These are phyloP conservation scores for Pyracantha coccinea DNA, from an alignment of 331 rosid genomes.

Conservation along the genomic window DNA sequence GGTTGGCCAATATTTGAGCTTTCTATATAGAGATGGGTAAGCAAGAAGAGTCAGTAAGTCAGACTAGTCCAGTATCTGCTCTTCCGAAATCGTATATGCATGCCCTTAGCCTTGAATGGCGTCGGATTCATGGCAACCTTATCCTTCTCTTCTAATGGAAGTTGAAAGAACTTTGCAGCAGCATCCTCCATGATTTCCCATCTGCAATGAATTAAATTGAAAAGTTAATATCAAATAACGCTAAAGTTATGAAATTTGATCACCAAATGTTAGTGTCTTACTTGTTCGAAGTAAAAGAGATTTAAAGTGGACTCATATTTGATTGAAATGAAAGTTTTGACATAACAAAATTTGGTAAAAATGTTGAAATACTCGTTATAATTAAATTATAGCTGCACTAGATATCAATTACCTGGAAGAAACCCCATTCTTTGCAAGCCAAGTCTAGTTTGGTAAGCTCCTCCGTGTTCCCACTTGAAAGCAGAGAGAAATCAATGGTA, in stretches of 20 bases:
- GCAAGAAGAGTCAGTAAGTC: conserved; percentile 10
- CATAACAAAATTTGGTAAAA: neutral
- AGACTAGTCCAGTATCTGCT: conserved; percentile 31
- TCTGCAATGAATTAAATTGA: conserved; percentile 6
- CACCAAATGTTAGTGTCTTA: neutral
- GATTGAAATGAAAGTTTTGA: neutral
- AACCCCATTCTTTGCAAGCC: conserved; percentile 27
- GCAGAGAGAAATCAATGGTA: conserved; percentile 9
- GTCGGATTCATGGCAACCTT: conserved; percentile 14
- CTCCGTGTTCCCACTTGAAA: conserved; percentile 10
- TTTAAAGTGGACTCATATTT: neutral
- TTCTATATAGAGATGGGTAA: conserved; percentile 10
- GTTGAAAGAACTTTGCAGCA: conserved; percentile 15
- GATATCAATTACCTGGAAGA: conserved; percentile 11
- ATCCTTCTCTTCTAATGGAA: conserved; percentile 27
- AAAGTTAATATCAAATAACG: neutral
- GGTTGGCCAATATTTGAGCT: conserved; percentile 23
- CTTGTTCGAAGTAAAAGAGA: no score
- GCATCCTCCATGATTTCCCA: conserved; percentile 27
- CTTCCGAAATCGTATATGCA: conserved; percentile 14
- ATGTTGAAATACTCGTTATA: no score
- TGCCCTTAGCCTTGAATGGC: conserved; percentile 32
- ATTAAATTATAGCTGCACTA: neutral
- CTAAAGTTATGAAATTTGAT: neutral
- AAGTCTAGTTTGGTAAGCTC: conserved; percentile 3